Percentiles rank a stretch among this genome's conserved stretches.
Evolutionary conservation across 2,329 filamentous ascomycete genomes (phyloP).

Genomic region (Phialophora chinensis): DNA sequence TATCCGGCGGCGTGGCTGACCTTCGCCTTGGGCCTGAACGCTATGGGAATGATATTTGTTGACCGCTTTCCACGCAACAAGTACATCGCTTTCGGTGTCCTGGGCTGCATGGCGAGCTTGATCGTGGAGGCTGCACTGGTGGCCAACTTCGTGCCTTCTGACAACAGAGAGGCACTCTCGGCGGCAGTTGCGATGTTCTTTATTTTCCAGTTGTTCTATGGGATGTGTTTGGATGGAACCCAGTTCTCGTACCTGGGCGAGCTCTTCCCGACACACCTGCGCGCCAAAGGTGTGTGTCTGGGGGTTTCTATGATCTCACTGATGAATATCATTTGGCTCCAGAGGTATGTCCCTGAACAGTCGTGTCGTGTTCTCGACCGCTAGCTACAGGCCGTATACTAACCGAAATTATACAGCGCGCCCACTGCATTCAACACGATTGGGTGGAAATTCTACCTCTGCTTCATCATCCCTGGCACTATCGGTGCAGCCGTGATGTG

Average conservation of each 20-base stretch:
- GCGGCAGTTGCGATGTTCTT: slow-evolving; percentile 51
- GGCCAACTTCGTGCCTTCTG: slow-evolving; percentile 45
- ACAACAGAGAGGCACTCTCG: slow-evolving; percentile 43
- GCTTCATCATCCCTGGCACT: slow-evolving; percentile 43
- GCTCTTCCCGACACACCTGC: slow-evolving; percentile 53
- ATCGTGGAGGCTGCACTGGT: slow-evolving; percentile 49
- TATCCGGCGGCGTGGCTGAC: slow-evolving; percentile 35
- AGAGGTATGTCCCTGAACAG: slow-evolving; percentile 25
- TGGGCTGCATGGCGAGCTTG: slow-evolving; percentile 50
- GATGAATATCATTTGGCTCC: slow-evolving; percentile 48
- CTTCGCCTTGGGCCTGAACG: slow-evolving; percentile 36
- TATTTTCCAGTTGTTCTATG: slow-evolving; percentile 51
- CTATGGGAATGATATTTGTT: slow-evolving; percentile 29
- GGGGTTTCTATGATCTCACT: slow-evolving; percentile 47
- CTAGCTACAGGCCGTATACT: background rate
- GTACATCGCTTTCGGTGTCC: slow-evolving; percentile 44
- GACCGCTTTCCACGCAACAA: slow-evolving; percentile 35
- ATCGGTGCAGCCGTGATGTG: slow-evolving; percentile 38
- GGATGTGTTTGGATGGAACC: slow-evolving; percentile 53
- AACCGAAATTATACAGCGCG: slow-evolving; percentile 23
- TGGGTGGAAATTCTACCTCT: slow-evolving; percentile 50
- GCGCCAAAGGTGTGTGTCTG: slow-evolving; percentile 41
- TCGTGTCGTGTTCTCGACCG: background rate
- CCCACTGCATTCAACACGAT: slow-evolving; percentile 44
- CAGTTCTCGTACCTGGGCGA: slow-evolving; percentile 56